These are phyloP conservation scores for Basipetospora chlamydospora DNA, from an alignment of 2,329 filamentous ascomycete species.

Conservation along the genomic window DNA sequence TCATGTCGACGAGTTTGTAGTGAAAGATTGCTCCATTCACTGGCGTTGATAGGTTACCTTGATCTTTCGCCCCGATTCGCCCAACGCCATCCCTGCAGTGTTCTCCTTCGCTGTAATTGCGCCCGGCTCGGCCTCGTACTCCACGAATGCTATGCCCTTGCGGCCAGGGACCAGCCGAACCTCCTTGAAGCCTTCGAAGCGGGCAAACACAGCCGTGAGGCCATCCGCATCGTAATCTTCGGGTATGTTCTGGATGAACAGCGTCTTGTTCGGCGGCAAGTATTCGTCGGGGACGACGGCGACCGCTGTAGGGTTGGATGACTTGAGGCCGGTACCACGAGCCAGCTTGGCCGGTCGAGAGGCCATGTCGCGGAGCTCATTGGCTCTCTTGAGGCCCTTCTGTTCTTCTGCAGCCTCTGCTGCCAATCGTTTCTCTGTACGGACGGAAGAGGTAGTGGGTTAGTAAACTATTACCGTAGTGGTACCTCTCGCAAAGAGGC, in stretches of 20 bases:
- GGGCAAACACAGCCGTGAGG: slow-evolving; percentile 66
- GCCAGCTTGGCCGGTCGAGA: slow-evolving; percentile 38
- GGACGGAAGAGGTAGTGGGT: not conserved
- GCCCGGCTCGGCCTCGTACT: slow-evolving; percentile 81
- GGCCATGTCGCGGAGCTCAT: slow-evolving; percentile 33
- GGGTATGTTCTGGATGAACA: slow-evolving; percentile 86
- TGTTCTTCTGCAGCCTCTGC: slow-evolving; percentile 65
- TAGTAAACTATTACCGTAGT: no score
- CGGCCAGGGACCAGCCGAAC: slow-evolving; percentile 77
- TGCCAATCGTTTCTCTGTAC: slow-evolving; percentile 27
- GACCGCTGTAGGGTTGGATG: slow-evolving; percentile 50
- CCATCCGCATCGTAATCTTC: slow-evolving; percentile 72
- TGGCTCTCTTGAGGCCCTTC: slow-evolving; percentile 55
- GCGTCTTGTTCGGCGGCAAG: slow-evolving; percentile 89
- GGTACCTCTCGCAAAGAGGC: no score
- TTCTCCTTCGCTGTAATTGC: slow-evolving; percentile 91
- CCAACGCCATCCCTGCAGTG: slow-evolving; percentile 69
- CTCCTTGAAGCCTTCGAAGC: slow-evolving; percentile 90
- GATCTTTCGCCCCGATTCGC: slow-evolving; percentile 50
- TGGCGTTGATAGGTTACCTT: slow-evolving; percentile 96
- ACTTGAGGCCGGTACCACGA: slow-evolving; percentile 60
- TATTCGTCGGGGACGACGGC: slow-evolving; percentile 92
- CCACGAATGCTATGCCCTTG: slow-evolving; percentile 84
- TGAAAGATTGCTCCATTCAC: no score
- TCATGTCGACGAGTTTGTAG: no score